These are phyloP conservation scores for Macrolepiota fuliginosa DNA, from an alignment of 768 basidiomycete genomes.

Conservation along the genomic window DNA sequence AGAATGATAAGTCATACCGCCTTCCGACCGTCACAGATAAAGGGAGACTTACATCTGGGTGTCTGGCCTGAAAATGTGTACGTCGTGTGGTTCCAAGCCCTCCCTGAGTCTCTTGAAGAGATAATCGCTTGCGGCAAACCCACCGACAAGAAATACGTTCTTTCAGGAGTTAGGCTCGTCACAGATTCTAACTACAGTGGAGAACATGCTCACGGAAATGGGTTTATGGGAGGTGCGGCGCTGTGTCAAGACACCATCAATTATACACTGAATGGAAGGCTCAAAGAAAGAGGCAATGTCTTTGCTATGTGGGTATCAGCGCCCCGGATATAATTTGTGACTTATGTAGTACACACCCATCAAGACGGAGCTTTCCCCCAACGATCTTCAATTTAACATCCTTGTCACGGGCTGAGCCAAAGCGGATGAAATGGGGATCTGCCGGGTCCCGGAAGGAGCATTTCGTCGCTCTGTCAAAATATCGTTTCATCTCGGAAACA, in stretches of 20 bases:
- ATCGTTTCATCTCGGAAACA: conserved; percentile 31
- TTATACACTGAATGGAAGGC: conserved; percentile 29
- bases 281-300: conserved; percentile 25
- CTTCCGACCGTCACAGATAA: neutral
- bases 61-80: conserved; percentile 48
- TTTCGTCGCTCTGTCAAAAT: conserved; percentile 45
- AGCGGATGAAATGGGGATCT: conserved; percentile 39
- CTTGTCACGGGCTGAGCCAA: conserved; percentile 37
- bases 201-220: conserved; percentile 21
- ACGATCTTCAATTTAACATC: conserved; percentile 34
- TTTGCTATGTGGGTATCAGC: neutral
- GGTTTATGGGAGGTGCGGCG: conserved; percentile 14
- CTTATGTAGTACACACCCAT: conserved; percentile 21
- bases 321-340: neutral
- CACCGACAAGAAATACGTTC: conserved; percentile 44
- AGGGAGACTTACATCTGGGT: conserved; percentile 44
- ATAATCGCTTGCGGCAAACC: conserved; percentile 49
- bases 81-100: conserved; percentile 31
- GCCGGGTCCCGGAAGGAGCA: conserved; percentile 32
- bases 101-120: conserved; percentile 39
- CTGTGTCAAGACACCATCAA: conserved; percentile 22
- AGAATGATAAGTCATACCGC: neutral
- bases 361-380: conserved; percentile 40
- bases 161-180: conserved; percentile 2
- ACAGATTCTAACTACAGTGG: neutral